Evolutionary conservation across 164 flowering plant species (phyloP).

Genomic region (Stephania yunnanensis): DNA sequence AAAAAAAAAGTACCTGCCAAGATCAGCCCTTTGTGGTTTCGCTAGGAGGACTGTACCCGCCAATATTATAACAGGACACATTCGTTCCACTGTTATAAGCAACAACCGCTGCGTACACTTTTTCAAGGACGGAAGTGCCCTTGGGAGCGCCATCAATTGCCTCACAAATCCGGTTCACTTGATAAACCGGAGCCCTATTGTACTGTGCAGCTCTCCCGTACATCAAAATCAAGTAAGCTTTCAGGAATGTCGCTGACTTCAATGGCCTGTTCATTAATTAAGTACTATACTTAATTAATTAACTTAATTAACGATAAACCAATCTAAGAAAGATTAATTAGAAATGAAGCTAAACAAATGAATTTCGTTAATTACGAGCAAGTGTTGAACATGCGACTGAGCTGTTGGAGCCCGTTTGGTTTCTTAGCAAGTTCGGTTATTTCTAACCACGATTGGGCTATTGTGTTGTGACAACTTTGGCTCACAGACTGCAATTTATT

Average conservation of each 20-base stretch:
- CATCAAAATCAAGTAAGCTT: conserved; percentile 16
- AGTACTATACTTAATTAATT: background rate
- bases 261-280: conserved; percentile 20
- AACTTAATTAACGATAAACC: background rate
- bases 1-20: conserved; percentile 16
- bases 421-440: conserved; percentile 40
- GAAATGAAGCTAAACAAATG: background rate
- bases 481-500: conserved; percentile 35
- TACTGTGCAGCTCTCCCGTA: conserved; percentile 33
- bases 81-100: conserved; percentile 8
- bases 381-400: conserved; percentile 40
- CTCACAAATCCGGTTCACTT: conserved; percentile 21
- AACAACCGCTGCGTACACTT: conserved; percentile 28
- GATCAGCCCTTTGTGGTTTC: background rate
- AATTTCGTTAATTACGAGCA: conserved; percentile 37
- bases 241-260: conserved; percentile 21
- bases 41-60: background rate
- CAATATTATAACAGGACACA: conserved; percentile 12
- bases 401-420: conserved; percentile 38
- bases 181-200: conserved; percentile 23
- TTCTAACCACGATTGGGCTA: conserved; percentile 41
- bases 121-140: conserved; percentile 24
- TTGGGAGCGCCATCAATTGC: conserved; percentile 30
- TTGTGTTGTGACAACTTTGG: conserved; percentile 42
- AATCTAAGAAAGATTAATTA: background rate